Percentiles rank a stretch among this genome's conserved stretches.
phyloP scores from a whole-genome alignment of 2,329 filamentous ascomycete species.

The Sporothrix curviconia region DNA sequence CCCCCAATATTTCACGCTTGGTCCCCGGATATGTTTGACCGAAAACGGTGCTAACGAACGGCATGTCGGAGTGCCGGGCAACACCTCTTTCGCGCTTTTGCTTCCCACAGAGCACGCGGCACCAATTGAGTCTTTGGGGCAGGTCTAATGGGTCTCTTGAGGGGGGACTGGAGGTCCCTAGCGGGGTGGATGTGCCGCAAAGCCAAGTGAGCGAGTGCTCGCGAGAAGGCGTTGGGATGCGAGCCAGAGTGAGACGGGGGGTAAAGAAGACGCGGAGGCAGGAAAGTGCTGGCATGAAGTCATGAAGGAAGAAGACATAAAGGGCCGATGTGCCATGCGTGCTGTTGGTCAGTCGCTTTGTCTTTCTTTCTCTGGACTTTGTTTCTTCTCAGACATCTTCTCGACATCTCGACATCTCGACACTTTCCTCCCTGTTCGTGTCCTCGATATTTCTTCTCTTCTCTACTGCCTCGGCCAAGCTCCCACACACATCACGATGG shows the following conservation, averaged over 20 bases:
- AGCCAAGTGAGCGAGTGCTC: neutral
- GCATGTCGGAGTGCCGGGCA: slow-evolving; percentile 3
- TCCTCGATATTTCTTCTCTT: neutral
- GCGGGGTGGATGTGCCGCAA: neutral
- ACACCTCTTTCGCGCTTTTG: neutral
- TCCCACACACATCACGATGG: slow-evolving; percentile 3
- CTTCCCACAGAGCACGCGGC: neutral
- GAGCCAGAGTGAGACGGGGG: neutral
- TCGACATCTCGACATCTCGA: neutral
- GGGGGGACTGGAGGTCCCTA: neutral
- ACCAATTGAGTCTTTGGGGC: neutral
- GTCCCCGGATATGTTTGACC: slow-evolving; percentile 8
- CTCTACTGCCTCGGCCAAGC: neutral
- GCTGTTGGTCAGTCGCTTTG: neutral
- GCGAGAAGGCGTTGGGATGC: neutral
- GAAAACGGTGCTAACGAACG: neutral
- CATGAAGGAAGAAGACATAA: neutral
- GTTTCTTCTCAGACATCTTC: neutral
- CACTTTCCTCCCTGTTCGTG: neutral
- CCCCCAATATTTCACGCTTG: neutral
- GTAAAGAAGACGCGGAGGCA: neutral
- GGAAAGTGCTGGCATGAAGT: neutral
- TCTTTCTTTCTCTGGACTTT: neutral
- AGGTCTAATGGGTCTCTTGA: neutral
- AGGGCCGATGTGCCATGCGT: neutral